Conservation (phyloP, 2,329 filamentous ascomycete species). For the Neonectria magnoliae region DNA sequence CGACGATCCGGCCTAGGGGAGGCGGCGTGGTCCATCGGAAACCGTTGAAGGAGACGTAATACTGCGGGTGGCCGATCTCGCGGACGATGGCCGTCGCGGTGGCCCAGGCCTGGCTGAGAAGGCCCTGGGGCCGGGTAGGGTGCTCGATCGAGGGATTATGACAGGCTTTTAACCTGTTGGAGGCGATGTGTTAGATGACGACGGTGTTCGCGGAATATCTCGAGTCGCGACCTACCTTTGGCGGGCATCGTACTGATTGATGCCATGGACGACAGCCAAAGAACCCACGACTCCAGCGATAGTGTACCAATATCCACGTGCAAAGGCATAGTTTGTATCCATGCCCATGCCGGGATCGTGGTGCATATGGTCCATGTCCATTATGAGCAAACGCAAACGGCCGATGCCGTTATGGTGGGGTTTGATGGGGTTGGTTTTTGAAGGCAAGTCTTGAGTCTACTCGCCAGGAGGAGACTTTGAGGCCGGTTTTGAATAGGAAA, state of each 20-base stretch:
- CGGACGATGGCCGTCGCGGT: slow-evolving; percentile 67
- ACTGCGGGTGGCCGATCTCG: slow-evolving; percentile 66
- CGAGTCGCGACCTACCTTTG: slow-evolving; percentile 49
- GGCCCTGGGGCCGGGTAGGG: slow-evolving; percentile 62
- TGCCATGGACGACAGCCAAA: slow-evolving; percentile 51
- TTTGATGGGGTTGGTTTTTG: background rate
- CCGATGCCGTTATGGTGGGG: background rate
- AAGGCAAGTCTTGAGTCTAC: background rate
- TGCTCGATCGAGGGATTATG: slow-evolving; percentile 55
- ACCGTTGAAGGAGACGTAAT: slow-evolving; percentile 57
- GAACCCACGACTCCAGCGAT: slow-evolving; percentile 60
- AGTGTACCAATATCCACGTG: slow-evolving; percentile 68
- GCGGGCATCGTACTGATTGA: slow-evolving; percentile 55
- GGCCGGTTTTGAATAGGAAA: background rate
- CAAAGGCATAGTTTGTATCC: slow-evolving; percentile 60
- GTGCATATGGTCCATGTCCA: slow-evolving; percentile 47
- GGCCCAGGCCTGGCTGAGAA: slow-evolving; percentile 63
- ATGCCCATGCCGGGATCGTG: slow-evolving; percentile 49
- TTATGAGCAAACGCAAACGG: slow-evolving; percentile 30
- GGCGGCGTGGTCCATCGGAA: slow-evolving; percentile 68
- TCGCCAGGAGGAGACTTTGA: slow-evolving; percentile 12
- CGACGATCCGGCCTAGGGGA: slow-evolving; percentile 64
- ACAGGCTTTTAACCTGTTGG: slow-evolving; percentile 57
- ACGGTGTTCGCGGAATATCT: background rate
- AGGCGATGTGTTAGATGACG: background rate